A percentile compares a stretch with the other conserved stretches of the same genome.
phyloP scores from a whole-genome alignment of 2,329 filamentous ascomycete species.

The Arthrobotrys entomopaga region DNA sequence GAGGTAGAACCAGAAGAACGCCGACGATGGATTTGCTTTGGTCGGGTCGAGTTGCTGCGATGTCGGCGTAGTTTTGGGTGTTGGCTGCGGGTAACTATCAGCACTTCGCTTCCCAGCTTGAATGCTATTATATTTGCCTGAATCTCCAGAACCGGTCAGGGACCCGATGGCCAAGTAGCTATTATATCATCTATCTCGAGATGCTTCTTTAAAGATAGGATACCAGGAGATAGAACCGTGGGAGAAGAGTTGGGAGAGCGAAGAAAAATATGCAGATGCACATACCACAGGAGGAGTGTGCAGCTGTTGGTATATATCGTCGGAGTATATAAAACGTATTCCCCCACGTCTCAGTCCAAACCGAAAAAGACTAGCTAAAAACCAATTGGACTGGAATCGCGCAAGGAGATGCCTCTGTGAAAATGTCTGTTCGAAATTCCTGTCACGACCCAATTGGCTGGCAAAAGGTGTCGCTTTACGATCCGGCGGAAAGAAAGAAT shows the following conservation, averaged over 20 bases:
- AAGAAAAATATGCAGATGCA: conserved; percentile 22
- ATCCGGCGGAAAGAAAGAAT: neutral
- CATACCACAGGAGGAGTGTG: conserved; percentile 27
- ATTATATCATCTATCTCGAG: too few relatives aligned
- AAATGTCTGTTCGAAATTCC: conserved; percentile 24
- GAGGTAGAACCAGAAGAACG: neutral
- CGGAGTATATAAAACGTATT: neutral
- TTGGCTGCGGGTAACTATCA: conserved; percentile 37
- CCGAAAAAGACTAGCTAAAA: neutral
- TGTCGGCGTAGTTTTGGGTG: conserved; percentile 39
- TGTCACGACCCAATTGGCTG: conserved; percentile 45
- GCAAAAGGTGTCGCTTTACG: neutral
- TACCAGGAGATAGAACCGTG: too few relatives aligned
- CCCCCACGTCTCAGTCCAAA: neutral
- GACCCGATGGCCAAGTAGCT: neutral
- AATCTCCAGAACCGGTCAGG: conserved; percentile 5
- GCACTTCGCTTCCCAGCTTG: conserved; percentile 13
- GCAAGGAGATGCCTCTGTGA: neutral
- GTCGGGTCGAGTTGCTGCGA: conserved; percentile 24
- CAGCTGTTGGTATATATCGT: too few relatives aligned
- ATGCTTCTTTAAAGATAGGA: too few relatives aligned
- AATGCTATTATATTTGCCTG: conserved; percentile 26
- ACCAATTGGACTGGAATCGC: neutral
- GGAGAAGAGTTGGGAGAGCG: too few relatives aligned
- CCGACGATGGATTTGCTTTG: neutral